Conservation (phyloP, 2,329 filamentous ascomycete species). For the Stachybotrys elegans region DNA sequence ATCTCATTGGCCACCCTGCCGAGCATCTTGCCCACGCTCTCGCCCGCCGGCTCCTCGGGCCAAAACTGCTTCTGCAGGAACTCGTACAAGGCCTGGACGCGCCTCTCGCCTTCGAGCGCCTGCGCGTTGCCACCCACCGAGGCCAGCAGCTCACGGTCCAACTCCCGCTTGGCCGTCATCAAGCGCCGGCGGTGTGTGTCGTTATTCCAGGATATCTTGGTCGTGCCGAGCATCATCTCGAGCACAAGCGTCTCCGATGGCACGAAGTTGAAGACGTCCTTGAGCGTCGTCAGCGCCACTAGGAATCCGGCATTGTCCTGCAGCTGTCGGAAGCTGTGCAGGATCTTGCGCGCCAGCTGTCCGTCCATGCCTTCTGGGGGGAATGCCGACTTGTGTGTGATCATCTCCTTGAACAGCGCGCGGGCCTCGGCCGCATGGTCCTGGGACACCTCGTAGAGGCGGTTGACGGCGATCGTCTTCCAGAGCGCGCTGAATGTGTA, state of each 20-base stretch:
- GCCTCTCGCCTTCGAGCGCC: slow-evolving; percentile 28
- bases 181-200: slow-evolving; percentile 34
- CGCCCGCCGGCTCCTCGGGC: slow-evolving; percentile 18
- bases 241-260: slow-evolving; percentile 41
- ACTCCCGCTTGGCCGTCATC: slow-evolving; percentile 33
- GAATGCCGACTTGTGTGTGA: slow-evolving; percentile 43
- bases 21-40: slow-evolving; percentile 19
- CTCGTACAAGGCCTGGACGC: slow-evolving; percentile 34
- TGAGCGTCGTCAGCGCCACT: slow-evolving; percentile 38
- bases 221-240: slow-evolving; percentile 40
- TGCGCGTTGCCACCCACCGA: slow-evolving; percentile 23
- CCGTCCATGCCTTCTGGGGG: slow-evolving; percentile 36
- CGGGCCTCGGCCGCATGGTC: slow-evolving; percentile 31
- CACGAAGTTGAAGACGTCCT: slow-evolving; percentile 36
- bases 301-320: slow-evolving; percentile 39
- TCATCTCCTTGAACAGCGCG: slow-evolving; percentile 41
- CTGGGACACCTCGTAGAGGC: slow-evolving; percentile 29
- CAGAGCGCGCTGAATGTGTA: slow-evolving; percentile 67
- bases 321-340: slow-evolving; percentile 45
- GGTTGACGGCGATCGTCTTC: slow-evolving; percentile 51
- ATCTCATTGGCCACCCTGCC: slow-evolving; percentile 33
- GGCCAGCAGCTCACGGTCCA: slow-evolving; percentile 32
- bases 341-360: slow-evolving; percentile 42
- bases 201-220: slow-evolving; percentile 37
- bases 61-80: slow-evolving; percentile 36